A percentile compares a stretch with the other conserved stretches of the same genome.
phyloP scores from a whole-genome alignment of 768 basidiomycete genomes.

The Psilocybe tampanensis region DNA sequence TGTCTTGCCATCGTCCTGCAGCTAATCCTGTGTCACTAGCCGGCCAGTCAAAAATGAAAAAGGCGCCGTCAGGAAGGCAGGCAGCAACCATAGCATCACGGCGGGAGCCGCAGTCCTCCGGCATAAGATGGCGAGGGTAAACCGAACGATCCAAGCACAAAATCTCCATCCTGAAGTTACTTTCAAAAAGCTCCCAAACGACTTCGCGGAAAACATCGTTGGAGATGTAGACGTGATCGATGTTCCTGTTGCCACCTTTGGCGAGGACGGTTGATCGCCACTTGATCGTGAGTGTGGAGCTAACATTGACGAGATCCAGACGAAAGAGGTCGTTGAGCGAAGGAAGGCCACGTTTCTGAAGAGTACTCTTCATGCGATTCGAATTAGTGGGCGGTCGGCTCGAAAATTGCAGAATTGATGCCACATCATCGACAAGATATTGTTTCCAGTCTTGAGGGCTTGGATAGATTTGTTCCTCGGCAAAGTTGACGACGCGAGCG shows the following conservation, averaged over 20 bases:
- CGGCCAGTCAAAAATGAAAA: not conserved
- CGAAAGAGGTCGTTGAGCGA: too few relatives aligned
- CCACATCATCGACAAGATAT: not conserved
- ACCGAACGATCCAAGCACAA: conserved; percentile 11
- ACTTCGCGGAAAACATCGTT: not conserved
- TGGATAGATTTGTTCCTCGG: not conserved
- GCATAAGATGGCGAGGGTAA: not conserved
- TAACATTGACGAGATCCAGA: not conserved
- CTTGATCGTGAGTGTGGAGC: not conserved
- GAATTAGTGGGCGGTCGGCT: not conserved
- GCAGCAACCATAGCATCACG: conserved; percentile 1
- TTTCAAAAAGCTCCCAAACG: conserved; percentile 18
- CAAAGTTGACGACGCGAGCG: not conserved
- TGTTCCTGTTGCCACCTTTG: not conserved
- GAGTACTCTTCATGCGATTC: too few relatives aligned
- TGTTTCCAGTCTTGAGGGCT: conserved; percentile 7
- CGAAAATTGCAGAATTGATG: not conserved
- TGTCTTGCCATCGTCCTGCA: conserved; percentile 1
- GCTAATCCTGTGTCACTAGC: conserved; percentile 1
- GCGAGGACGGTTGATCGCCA: not conserved
- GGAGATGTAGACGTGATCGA: not conserved
- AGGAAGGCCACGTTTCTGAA: too few relatives aligned
- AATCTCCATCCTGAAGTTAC: conserved; percentile 17
- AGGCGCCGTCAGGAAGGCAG: not conserved
- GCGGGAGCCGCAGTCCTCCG: not conserved